Percentiles rank a stretch among this genome's conserved stretches.
Evolutionary conservation across 73 alveolate genomes (phyloP).

Genomic region (Paramecium sonneborni): DNA sequence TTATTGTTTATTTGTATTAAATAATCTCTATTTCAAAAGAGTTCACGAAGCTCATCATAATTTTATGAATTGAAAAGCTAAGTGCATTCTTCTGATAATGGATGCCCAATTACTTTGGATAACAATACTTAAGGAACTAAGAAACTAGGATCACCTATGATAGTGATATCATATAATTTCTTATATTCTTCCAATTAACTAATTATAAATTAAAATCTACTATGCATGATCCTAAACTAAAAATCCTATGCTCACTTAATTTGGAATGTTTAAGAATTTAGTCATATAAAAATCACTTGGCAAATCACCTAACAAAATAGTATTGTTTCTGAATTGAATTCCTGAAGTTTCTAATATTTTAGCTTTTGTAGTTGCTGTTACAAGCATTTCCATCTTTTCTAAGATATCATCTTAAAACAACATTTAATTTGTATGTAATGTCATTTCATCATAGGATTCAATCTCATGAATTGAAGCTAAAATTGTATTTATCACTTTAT

Average conservation of each 20-base stretch:
- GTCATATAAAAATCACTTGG: slow-evolving; percentile 54
- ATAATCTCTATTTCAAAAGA: slow-evolving; percentile 16
- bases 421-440: slow-evolving; percentile 31
- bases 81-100: not conserved
- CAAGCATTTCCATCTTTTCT: slow-evolving; percentile 26
- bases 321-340: not conserved
- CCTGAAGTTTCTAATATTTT: not conserved
- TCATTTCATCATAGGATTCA: not conserved
- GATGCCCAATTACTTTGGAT: not conserved
- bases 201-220: not conserved
- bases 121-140: slow-evolving; percentile 11
- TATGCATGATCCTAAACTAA: not conserved
- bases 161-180: not conserved
- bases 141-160: not conserved
- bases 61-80: not conserved
- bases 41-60: slow-evolving; percentile 15
- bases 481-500: not conserved
- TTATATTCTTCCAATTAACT: not conserved
- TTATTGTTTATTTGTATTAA: not conserved
- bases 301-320: slow-evolving; percentile 35
- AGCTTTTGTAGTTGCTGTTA: slow-evolving; percentile 37
- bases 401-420: not conserved
- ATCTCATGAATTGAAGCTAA: not conserved
- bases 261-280: not conserved
- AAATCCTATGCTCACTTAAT: slow-evolving; percentile 40